Evolutionary conservation across 2,329 filamentous ascomycete species (phyloP), one percentile per base, ranked within the genome.

Genomic region (Trichoderma sp.): DNA sequence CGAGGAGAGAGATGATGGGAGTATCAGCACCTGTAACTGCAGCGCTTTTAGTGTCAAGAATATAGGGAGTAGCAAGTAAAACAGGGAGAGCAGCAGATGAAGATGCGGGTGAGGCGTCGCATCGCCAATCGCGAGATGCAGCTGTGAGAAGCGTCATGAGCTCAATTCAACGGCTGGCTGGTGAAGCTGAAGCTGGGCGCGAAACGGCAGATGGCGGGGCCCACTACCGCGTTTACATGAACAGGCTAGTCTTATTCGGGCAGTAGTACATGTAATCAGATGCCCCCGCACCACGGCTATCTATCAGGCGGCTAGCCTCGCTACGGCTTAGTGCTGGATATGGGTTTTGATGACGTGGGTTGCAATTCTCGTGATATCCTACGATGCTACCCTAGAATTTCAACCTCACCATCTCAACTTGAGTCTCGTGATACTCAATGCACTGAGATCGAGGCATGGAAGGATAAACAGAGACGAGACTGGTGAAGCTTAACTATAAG

Each of bases 221-320:
- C 60, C 60, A 63, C 60, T 47, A 24, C 59, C 60, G 60, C 60
- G 60, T 63, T 50, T 63, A 47, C 34, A 14, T 12, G 4, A 14
- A 39, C 34, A 63, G 41, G 54, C 34, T 39, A 39, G 34, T 4
- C 12, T 5, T 14, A 39, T 39, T 39, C 34, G 5, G 12, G 34
- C 34, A 39, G 34, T 39, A 39, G 34, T 39, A n/a, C n/a, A n/a
- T n/a, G n/a, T n/a, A 39, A 12, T 10, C 14, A 10, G 34, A 55
- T 63, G 60, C 60, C 59, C 59, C 60, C 60, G 60, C 60, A 47
- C 21, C 21, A 44, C 52, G 52, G 52, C 26, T 55, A 21, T 56
- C 26, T 56, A 28, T 39, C 34, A 9, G 52, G 52, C 41, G 17
- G 17, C 34, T 56, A 56, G 39, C 34, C 15, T 24, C n/a, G 3